Base-by-base conservation (phyloP, 805 yeast genomes). In the Candida quercuum region DNA sequence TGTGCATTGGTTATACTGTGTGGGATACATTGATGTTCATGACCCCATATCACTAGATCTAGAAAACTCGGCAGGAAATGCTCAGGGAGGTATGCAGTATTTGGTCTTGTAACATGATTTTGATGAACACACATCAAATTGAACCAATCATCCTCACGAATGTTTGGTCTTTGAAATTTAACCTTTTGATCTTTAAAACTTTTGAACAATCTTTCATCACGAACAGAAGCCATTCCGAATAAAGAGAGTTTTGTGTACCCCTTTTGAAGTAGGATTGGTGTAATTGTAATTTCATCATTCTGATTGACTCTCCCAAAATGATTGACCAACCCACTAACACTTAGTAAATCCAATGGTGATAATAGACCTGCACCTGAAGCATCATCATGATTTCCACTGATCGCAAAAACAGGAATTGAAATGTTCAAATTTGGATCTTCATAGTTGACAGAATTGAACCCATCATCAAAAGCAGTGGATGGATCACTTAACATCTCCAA, bases 351-450 rank as follows among this genome's bases (percentile, higher is more conserved):
- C 67, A 93, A 67, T 0, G 99, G 95, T 38, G 89, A 79, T 12
- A 93, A 64, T 37, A 86, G 62, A 17, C 82, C 81, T 37, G 78
- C 85, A 1, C 98, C 98, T 0, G 95, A 85, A 3, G 96, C 86
- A 60, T 93, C 98, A 60, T 93, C 99, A 57, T 93, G 99, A 52
- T 93, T 93, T 3, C 99, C 99, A 32, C 91, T 78, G 4, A 93
- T 91, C 6, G 89, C 91, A 66, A 93, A 87, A 8, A 93, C 74
- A 0, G 99, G 99, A 13, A 89, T 73, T 0, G 95, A 78, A 3
- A 93, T 81, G 59, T 93, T 93, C 42, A 86, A 61, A 57, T 93
- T 87, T 2, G 91, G 87, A 57, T 93, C 98, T 54, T 86, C 93
- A 57, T 86, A 94, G 53, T 88, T 88, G 20, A 89, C 84, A 38